Evolutionary conservation across 257 asterid species (phyloP).

Genomic region (Euphrasia confusa): DNA sequence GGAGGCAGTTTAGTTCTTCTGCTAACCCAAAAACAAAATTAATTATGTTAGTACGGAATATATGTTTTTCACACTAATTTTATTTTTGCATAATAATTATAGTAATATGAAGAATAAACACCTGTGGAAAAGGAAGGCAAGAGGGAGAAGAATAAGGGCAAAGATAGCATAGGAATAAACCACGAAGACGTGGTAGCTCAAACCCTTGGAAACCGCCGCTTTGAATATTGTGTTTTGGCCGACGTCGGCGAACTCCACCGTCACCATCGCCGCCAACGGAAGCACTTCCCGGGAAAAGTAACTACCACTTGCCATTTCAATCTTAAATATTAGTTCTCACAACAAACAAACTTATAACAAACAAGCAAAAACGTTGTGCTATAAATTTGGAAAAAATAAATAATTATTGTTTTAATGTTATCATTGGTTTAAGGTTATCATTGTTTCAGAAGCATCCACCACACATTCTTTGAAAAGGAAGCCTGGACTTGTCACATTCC

Average conservation of each 20-base stretch:
- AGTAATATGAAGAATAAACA: not conserved
- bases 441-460: too few species aligned
- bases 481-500: too few species aligned
- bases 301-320: not conserved
- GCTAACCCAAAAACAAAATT: slow-evolving; percentile 1
- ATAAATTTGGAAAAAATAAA: too few species aligned
- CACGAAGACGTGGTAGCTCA: slow-evolving; percentile 33
- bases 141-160: slow-evolving; percentile 31
- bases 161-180: slow-evolving; percentile 35
- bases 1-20: slow-evolving; percentile 33
- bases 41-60: too few species aligned
- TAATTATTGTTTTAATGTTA: too few species aligned
- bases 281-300: slow-evolving; percentile 21
- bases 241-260: slow-evolving; percentile 25
- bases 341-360: too few species aligned
- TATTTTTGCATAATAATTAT: too few species aligned
- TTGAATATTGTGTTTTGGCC: slow-evolving; percentile 32
- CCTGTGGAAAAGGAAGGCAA: slow-evolving; percentile 32
- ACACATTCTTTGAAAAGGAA: too few species aligned
- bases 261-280: slow-evolving; percentile 33
- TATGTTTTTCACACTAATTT: too few species aligned
- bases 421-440: too few species aligned
- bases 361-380: too few species aligned
- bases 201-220: slow-evolving; percentile 36
- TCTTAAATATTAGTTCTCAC: too few species aligned